Conservation (phyloP, 352 stramenopile genomes). For the Pseudoperonospora humuli region DNA sequence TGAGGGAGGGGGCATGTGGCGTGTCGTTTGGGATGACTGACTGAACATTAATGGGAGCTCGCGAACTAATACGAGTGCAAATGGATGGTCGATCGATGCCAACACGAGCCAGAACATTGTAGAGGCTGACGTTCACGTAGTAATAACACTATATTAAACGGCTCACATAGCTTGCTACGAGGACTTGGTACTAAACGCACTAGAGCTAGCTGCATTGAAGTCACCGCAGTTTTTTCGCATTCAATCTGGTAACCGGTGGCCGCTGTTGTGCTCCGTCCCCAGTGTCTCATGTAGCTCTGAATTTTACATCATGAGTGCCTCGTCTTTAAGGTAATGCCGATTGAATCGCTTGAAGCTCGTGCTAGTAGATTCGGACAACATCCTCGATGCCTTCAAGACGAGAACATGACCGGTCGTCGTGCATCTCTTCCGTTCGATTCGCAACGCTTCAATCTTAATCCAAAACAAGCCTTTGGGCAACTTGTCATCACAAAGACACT, state of each 20-base stretch:
- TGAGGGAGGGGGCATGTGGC: slow-evolving; percentile 1
- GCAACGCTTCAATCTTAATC: slow-evolving; percentile 19
- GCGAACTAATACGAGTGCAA: background rate
- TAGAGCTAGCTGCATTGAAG: slow-evolving; percentile 5
- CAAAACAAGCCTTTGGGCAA: background rate
- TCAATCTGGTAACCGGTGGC: slow-evolving; percentile 9
- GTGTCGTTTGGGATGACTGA: slow-evolving; percentile 2
- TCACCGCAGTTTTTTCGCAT: background rate
- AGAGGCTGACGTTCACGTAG: no score
- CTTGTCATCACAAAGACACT: background rate
- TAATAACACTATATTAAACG: no score
- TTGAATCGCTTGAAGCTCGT: background rate
- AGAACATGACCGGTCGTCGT: slow-evolving; percentile 6
- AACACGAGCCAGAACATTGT: no score
- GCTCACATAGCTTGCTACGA: background rate
- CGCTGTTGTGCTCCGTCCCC: slow-evolving; percentile 6
- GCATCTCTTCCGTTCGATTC: slow-evolving; percentile 12
- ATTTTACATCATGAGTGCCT: slow-evolving; percentile 6
- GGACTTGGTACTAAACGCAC: background rate
- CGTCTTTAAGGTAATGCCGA: slow-evolving; percentile 6
- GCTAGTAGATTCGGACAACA: background rate
- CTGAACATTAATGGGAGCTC: slow-evolving; percentile 6
- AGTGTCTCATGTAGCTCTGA: slow-evolving; percentile 19
- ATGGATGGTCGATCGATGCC: slow-evolving; percentile 1
- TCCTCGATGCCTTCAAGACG: background rate